Base-by-base conservation (phyloP, 2,329 filamentous ascomycete genomes). In the Ophiostoma sp. region DNA sequence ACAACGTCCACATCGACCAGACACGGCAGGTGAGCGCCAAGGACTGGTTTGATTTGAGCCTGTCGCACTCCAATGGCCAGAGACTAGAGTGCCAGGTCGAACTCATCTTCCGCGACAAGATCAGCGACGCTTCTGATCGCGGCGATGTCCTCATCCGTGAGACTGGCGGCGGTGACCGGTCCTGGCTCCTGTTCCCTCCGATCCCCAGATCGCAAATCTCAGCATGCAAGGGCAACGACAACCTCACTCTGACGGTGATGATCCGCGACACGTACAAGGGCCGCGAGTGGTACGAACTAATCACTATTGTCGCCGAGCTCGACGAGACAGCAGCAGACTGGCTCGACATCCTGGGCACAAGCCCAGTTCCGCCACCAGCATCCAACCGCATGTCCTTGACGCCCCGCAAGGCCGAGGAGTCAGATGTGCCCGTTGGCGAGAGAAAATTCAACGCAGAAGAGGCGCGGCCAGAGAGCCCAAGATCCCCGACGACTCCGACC, bases 101-200 rank as follows among this genome's bases (percentile, higher is more conserved):
- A 80, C 81, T 99, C 39, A 87, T 98, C 17, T 88, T 95, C 76
- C 90, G 96, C 79, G 95, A 98, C 79, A 93, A 93, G 77, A 86
- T 90, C 31, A 85, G 87, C n/a, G 88, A 89, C 68, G 86, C 88
- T 48, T 88, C 88, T 2, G 88, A 91, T 75, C 85, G 88, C 68
- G 94, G 95, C 7, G 96, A 99, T 80, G 81, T 99, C n/a, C 87
- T 99, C 28, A 92, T 99, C 73, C 95, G 95, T 77, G 95, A 98
- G 81, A 90, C 94, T n/a, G 94, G 94, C 61, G 88, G 89, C 70
- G 70, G 50, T 15, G 90, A 92, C 17, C 89, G 90, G 71, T 84
- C 86, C 36, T 98, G 94, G 90, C 87, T 99, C 4, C 87, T 99
- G 0, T 97, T 99, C 78, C 92, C 95, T n/a, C 95, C 96, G 0